These are phyloP conservation scores for Plectosphaerella cucumerina DNA, from an alignment of 2,329 filamentous ascomycete species.

Conservation along the genomic window DNA sequence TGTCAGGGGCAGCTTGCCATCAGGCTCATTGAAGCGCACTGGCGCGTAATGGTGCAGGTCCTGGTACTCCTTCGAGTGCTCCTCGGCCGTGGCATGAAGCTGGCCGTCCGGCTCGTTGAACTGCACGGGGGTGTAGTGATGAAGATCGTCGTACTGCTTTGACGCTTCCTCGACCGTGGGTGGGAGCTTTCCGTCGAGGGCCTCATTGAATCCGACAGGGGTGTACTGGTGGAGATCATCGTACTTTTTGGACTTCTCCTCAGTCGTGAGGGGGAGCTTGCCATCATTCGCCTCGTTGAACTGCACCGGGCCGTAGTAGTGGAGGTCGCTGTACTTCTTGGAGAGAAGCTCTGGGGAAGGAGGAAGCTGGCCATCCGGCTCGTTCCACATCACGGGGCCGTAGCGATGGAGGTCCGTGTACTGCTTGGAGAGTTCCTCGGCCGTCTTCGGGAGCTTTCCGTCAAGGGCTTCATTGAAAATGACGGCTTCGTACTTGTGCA, in stretches of 20 bases:
- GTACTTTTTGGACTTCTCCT: slow-evolving; percentile 33
- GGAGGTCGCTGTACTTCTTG: slow-evolving; percentile 32
- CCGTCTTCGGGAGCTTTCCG: slow-evolving; percentile 17
- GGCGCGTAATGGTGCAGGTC: slow-evolving; percentile 24
- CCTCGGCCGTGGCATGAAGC: slow-evolving; percentile 23
- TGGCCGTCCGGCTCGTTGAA: slow-evolving; percentile 33
- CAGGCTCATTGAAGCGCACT: slow-evolving; percentile 25
- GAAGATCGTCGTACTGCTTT: slow-evolving; percentile 33
- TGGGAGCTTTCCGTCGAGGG: slow-evolving; percentile 24
- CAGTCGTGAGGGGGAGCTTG: slow-evolving; percentile 24
- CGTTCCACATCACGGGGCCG: slow-evolving; percentile 29
- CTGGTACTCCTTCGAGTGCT: slow-evolving; percentile 33
- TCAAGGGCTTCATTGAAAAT: slow-evolving; percentile 28
- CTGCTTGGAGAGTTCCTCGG: slow-evolving; percentile 29
- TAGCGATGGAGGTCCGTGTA: slow-evolving; percentile 35
- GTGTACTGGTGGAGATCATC: slow-evolving; percentile 32
- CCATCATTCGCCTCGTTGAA: slow-evolving; percentile 35
- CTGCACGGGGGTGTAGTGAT: slow-evolving; percentile 27
- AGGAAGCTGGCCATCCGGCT: slow-evolving; percentile 26
- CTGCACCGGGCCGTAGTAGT: slow-evolving; percentile 15
- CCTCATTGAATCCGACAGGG: slow-evolving; percentile 30
- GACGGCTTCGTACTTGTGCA: slow-evolving; percentile 14
- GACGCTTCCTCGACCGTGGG: slow-evolving; percentile 25
- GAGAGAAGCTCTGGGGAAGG: slow-evolving; percentile 31
- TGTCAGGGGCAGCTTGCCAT: slow-evolving; percentile 30